Percentiles rank a stretch among this genome's conserved stretches.
Evolutionary conservation across 345 rosid genomes (phyloP).

Genomic region (Brassica nigra): DNA sequence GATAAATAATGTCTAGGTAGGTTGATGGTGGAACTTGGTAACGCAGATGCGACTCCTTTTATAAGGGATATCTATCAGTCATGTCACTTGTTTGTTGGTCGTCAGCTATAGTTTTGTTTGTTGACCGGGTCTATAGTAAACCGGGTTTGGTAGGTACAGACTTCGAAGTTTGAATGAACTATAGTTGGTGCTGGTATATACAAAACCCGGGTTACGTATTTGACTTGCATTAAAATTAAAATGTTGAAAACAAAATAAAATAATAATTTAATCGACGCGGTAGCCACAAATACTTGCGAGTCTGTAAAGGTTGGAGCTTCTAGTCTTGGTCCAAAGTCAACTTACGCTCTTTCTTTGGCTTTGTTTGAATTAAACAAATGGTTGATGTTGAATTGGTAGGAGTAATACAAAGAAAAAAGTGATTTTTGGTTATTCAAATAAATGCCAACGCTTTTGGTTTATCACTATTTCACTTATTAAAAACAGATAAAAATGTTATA

Average conservation of each 20-base stretch:
- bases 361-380: constrained; percentile 11
- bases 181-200: constrained; percentile 3
- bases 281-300: neutral
- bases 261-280: neutral
- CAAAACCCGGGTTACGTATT: constrained; percentile 20
- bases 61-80: neutral
- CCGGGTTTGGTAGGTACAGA: constrained; percentile 17
- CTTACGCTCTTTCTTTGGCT: constrained; percentile 13
- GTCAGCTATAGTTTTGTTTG: constrained; percentile 6
- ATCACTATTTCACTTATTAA: neutral
- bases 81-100: constrained; percentile 26
- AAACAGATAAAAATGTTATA: neutral
- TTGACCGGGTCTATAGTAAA: constrained; percentile 24
- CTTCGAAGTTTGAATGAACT: constrained; percentile 1
- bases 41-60: constrained; percentile 15
- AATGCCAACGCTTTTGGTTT: neutral
- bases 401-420: neutral
- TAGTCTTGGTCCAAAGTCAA: constrained; percentile 27
- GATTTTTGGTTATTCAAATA: constrained; percentile 6
- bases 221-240: neutral
- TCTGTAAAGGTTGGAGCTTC: neutral
- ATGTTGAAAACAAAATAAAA: neutral
- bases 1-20: constrained; percentile 2
- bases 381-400: constrained; percentile 4
- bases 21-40: constrained; percentile 39